Percentiles rank a stretch among this genome's conserved stretches.
Conservation (phyloP, 139 green algal genomes). For the Micromonas pusilla region DNA sequence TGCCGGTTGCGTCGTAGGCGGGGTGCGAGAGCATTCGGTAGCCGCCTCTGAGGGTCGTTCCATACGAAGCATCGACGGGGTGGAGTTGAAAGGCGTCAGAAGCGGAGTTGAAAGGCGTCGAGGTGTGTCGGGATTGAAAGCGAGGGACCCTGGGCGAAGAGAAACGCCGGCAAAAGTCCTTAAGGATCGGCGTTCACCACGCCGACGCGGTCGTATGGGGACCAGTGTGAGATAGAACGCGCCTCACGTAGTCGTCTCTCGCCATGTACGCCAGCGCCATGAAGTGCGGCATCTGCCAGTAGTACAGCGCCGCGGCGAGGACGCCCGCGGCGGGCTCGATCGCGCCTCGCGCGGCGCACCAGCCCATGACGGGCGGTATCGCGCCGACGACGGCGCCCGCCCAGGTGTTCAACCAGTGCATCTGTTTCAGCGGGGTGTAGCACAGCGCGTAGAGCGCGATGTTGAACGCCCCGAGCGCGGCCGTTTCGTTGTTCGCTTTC, state of each 20-base stretch:
- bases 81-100: no score
- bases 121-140: no score
- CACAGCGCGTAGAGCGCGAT: constrained; percentile 88
- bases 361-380: constrained; percentile 94
- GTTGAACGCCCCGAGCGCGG: constrained; percentile 80
- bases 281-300: constrained; percentile 99
- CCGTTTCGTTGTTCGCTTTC: constrained; percentile 77
- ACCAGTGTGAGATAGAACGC: no score
- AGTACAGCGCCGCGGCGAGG: constrained; percentile 82
- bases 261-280: constrained; percentile 92
- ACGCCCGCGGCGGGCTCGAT: constrained; percentile 39
- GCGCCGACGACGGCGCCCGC: constrained; percentile 93
- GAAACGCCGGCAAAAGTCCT: not conserved
- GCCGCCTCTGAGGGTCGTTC: not conserved
- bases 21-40: constrained; percentile 74
- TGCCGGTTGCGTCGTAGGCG: constrained; percentile 64
- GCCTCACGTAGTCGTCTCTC: constrained; percentile 80
- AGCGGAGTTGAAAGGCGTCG: no score
- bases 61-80: not conserved
- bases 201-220: no score
- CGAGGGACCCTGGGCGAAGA: no score
- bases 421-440: constrained; percentile 95
- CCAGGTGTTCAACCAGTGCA: constrained; percentile 85
- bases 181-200: not conserved
- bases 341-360: constrained; percentile 27